Percentiles rank a stretch among this genome's conserved stretches.
Evolutionary conservation across 345 rosid species (phyloP).

Genomic region (Lepidium didymum): DNA sequence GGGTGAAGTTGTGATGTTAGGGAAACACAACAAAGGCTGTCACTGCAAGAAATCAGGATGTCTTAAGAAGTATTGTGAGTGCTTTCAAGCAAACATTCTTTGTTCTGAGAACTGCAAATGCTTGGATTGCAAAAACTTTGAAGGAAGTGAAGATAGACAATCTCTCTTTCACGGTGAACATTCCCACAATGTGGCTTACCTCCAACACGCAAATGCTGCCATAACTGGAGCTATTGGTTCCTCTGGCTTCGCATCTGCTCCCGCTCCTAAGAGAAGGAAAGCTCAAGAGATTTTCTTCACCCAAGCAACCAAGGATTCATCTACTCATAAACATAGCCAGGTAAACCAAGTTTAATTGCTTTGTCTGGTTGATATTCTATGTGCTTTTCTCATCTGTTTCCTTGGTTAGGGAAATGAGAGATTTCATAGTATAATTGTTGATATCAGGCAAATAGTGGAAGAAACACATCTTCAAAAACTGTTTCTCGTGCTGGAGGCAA

Average conservation of each 20-base stretch:
- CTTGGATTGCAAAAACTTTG: constrained; percentile 95
- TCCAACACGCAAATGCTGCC: constrained; percentile 96
- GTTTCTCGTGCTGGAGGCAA: constrained; percentile 39
- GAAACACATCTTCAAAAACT: constrained; percentile 34
- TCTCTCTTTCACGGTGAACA: constrained; percentile 87
- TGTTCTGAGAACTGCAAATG: constrained; percentile 98
- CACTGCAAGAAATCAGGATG: constrained; percentile 99
- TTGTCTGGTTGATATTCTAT: not conserved
- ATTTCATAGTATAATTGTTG: constrained; percentile 3
- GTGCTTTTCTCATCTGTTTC: not conserved
- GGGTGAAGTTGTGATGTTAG: constrained; percentile 60
- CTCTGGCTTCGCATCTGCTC: constrained; percentile 76
- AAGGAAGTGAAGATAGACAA: constrained; percentile 93
- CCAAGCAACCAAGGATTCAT: constrained; percentile 50
- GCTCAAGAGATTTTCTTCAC: constrained; percentile 62
- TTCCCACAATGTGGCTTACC: constrained; percentile 52
- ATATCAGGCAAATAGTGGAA: constrained; percentile 48
- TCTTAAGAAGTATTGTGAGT: constrained; percentile 98
- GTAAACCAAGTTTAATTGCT: constrained; percentile 31
- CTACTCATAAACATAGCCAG: constrained; percentile 59
- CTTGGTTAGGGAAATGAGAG: constrained; percentile 1
- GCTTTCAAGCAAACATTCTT: constrained; percentile 94
- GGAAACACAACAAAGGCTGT: constrained; percentile 95
- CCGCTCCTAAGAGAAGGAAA: constrained; percentile 71
- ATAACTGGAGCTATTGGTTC: constrained; percentile 95